Conservation (phyloP, 371 early-diverging fungal species). For the Apophysomyces trapeziformis region DNA sequence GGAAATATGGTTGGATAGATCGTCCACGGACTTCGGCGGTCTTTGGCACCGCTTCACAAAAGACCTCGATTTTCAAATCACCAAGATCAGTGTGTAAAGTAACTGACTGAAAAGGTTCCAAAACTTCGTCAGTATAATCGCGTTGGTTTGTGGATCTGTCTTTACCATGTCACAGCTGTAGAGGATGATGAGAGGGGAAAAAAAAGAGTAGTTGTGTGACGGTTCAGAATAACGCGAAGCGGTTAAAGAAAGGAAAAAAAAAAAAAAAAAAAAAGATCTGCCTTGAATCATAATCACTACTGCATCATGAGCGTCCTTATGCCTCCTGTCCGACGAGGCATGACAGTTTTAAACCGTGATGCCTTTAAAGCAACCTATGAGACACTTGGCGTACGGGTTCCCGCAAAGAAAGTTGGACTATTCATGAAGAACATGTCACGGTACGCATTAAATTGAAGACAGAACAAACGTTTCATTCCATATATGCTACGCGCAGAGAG, state of each 20-base stretch:
- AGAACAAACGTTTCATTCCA: background rate
- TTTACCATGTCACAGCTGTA: slow-evolving; percentile 7
- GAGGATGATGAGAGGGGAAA: background rate
- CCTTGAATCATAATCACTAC: background rate
- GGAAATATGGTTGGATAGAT: background rate
- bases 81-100: slow-evolving; percentile 91
- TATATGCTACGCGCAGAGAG: slow-evolving; percentile 42
- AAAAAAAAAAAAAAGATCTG: slow-evolving; percentile 1
- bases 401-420: slow-evolving; percentile 59
- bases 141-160: background rate
- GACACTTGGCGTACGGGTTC: slow-evolving; percentile 69
- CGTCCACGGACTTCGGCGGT: slow-evolving; percentile 74
- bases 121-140: background rate
- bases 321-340: slow-evolving; percentile 58
- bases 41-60: slow-evolving; percentile 82
- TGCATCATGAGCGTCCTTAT: slow-evolving; percentile 19
- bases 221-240: background rate
- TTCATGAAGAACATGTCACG: slow-evolving; percentile 55
- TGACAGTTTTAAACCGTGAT: slow-evolving; percentile 61
- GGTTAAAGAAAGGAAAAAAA: background rate
- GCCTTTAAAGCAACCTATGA: slow-evolving; percentile 61
- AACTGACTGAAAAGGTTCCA: slow-evolving; percentile 59
- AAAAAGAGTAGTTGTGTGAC: background rate
- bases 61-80: slow-evolving; percentile 87
- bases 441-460: slow-evolving; percentile 31